Evolutionary conservation across 1,284 basidiomycete genomes (phyloP), one percentile per base, ranked within the genome.

Genomic region (Rhodotorula sp.): DNA sequence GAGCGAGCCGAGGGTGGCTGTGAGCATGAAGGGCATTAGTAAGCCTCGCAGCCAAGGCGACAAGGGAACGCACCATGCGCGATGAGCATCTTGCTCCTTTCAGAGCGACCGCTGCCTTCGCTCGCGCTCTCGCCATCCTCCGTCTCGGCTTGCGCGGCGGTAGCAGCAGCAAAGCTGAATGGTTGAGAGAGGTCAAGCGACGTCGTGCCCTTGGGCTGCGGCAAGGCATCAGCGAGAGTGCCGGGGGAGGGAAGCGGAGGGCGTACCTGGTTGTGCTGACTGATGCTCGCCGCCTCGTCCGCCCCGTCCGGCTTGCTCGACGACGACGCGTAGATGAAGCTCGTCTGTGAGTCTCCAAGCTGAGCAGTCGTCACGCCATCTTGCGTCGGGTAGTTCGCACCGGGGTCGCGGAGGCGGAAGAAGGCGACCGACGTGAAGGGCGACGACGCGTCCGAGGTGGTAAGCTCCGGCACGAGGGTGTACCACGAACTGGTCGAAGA

Each of bases 1-100:
- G 85, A 58, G 87, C 86, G 29, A 89, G 81, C 34, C 90, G 83
- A 77, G 89, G 86, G 80, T 88, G 87, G 60, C 88, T 89, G 64
- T 1, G 36, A 34, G 50, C 25, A 21, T n/a, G 21, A 13, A 34
- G 53, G 19, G 55, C 15, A 34, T 37, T 34, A 37, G 34, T 22
- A 4, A 25, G 12, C 1, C 54, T 8, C 25, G 41, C 6, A 6
- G 37, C 29, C 15, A 25, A 25, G 29, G 22, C 21, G 54, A n/a
- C 10, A 19, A 13, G 15, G 34, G 6, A 2, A 37, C 56, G 12
- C 27, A 58, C 56, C 56, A 25, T 58, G 56, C 25, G 56, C 56
- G n/a, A 58, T 58, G 56, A 41, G n/a, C 50, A 22, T 51, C 50
- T 44, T 44, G 54, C 56, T 22, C 32, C 32, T 25, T 21, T 39